Evolutionary conservation across 1,139 yeast species (phyloP), one percentile per base, ranked within the genome.

Genomic region (Suhomyces maxii): DNA sequence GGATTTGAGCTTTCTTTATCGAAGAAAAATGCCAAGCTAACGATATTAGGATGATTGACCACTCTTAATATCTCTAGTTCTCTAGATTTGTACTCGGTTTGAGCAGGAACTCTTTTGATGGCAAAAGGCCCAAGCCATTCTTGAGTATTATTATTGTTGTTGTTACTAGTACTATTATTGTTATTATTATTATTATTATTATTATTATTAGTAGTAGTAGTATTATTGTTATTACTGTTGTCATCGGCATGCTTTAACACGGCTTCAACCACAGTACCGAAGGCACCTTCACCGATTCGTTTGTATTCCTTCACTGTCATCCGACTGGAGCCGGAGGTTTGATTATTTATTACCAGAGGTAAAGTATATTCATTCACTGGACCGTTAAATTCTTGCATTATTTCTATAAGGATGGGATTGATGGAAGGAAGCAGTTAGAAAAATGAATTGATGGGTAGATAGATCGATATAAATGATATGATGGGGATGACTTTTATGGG

Each of bases 191-290:
- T 28, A 28, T 28, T 28, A 11, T 9, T 9, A 34, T 63, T 65
- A 44, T 67, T 68, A 18, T 36, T 39, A 34, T 18, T 18, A 6
- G 3, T 18, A 18, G 6, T 18, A 18, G 3, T 28, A 6, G 3
- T 8, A 34, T 63, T 65, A 45, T 67, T 68, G 18, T 36, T 39
- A 34, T 43, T 49, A 25, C 55, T 49, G 31, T 37, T 43, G 31
- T 42, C 42, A 10, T 47, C 50, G 28, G 64, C 53, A 43, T 67
- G 61, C 51, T 67, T 69, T 49, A 82, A 69, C 50, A 80, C 79
- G 0, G 95, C 91, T 60, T 86, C 90, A 10, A 84, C 84, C 18
- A 86, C 95, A 1, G 89, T 85, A 39, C 95, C 95, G 61, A 86
- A 86, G 3, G 95, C 93, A 34, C 95, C 95, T 64, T 86, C 89